Conservation (phyloP, 345 rosid genomes). For the Carallia pectinifolia region DNA sequence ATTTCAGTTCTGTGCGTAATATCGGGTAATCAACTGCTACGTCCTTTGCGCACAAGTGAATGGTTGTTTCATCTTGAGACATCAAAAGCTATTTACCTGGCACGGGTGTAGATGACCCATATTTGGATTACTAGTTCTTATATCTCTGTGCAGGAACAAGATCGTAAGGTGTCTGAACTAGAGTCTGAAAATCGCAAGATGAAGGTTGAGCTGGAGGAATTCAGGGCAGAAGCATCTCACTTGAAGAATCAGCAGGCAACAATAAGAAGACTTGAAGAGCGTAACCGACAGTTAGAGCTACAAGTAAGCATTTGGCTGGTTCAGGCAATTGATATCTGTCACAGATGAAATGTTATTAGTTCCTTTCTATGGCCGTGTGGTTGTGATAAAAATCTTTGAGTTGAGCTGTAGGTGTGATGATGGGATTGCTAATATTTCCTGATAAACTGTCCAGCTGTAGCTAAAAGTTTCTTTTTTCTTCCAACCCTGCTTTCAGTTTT, state of each 20-base stretch:
- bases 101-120: too few species aligned
- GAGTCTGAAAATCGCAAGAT: slow-evolving; percentile 95
- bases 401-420: background rate
- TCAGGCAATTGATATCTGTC: background rate
- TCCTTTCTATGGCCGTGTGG: background rate
- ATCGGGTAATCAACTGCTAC: background rate
- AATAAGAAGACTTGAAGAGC: slow-evolving; percentile 96
- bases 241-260: slow-evolving; percentile 98
- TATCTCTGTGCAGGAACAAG: slow-evolving; percentile 74
- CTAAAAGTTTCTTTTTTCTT: background rate
- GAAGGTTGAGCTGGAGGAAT: slow-evolving; percentile 97
- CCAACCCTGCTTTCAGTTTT: background rate
- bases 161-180: slow-evolving; percentile 72
- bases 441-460: background rate
- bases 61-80: background rate
- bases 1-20: background rate
- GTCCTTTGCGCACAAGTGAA: background rate
- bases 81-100: background rate
- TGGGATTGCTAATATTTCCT: slow-evolving; percentile 2
- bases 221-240: slow-evolving; percentile 90
- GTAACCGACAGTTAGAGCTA: slow-evolving; percentile 94
- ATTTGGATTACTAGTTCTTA: background rate
- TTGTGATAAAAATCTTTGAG: background rate
- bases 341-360: background rate
- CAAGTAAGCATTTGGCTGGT: slow-evolving; percentile 50